phyloP scores from a whole-genome alignment of 306 rosid species.

The cucumber (Cucumis sativus) region Cucumber_9930_V3 NC_026661.2:5460501-5461000 shows the following conservation, averaged over 20 bases:
- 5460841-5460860: neutral
- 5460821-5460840: neutral
- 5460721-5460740: constrained; percentile 71
- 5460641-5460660: neutral
- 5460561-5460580: neutral
- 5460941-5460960: constrained; percentile 92
- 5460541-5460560: neutral
- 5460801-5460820: neutral
- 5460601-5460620: neutral
- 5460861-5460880: neutral
- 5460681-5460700: constrained; percentile 92
- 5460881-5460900: neutral
- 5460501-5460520: neutral
- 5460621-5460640: neutral
- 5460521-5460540: neutral
- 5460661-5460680: constrained; percentile 75
- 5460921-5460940: constrained; percentile 86
- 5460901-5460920: constrained; percentile 7
- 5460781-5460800: constrained; percentile 1
- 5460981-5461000: constrained; percentile 76
- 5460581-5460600: neutral
- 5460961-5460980: constrained; percentile 82
- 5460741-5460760: constrained; percentile 54
- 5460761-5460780: neutral
- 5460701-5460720: constrained; percentile 88